These are phyloP conservation scores for Populus hybrid DNA, from an alignment of 441 rosid genomes.

Conservation along the genomic window DNA sequence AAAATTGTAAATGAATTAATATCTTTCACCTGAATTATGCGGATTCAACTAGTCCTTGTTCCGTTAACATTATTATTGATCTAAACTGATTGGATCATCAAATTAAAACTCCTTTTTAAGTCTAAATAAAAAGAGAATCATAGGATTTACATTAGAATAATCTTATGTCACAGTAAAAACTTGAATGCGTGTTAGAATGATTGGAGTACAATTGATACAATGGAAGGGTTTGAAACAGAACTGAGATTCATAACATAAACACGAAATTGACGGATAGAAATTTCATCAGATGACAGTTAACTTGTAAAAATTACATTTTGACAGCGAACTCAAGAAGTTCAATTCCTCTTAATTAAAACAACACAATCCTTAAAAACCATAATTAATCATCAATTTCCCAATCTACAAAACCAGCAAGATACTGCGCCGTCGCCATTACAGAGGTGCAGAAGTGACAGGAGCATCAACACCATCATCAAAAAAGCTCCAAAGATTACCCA, in stretches of 20 bases:
- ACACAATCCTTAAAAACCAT: background rate
- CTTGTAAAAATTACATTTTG: background rate
- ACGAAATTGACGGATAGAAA: background rate
- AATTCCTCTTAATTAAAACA: background rate
- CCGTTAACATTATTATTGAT: too few relatives aligned
- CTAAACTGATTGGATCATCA: too few relatives aligned
- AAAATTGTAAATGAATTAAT: too few relatives aligned
- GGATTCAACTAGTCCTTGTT: too few relatives aligned
- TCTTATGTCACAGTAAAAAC: too few relatives aligned
- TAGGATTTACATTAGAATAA: too few relatives aligned
- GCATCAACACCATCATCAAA: conserved; percentile 25
- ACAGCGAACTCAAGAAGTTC: background rate
- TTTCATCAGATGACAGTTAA: background rate
- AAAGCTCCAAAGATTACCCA: conserved; percentile 55
- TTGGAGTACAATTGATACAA: too few relatives aligned
- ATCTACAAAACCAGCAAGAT: background rate
- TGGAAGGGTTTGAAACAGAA: too few relatives aligned
- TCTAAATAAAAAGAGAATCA: too few relatives aligned
- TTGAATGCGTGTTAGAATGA: too few relatives aligned
- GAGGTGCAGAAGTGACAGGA: conserved; percentile 1
- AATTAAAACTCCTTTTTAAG: too few relatives aligned
- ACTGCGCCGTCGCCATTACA: background rate
- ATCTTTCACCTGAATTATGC: too few relatives aligned
- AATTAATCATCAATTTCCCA: background rate
- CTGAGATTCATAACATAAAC: background rate